Base-by-base conservation (phyloP, 176 grass and related monocot genomes). In the Oryza officinalis region DNA sequence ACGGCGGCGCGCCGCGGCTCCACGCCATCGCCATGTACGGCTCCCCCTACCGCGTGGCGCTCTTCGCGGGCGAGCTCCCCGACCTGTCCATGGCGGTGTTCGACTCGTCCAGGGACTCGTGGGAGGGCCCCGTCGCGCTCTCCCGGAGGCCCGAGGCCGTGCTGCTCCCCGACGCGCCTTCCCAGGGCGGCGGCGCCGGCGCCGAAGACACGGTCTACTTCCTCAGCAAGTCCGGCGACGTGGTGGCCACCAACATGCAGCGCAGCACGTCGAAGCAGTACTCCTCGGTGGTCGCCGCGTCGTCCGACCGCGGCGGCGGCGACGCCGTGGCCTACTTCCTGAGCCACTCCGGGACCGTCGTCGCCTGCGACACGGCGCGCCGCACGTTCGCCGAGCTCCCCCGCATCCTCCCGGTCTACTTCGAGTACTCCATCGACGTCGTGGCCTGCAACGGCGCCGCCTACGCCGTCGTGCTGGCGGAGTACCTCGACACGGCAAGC, bases 221-320 rank as follows among this genome's bases (percentile, higher is more conserved):
- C 26, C 86, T 97, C 13, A 94, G 90, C 83, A 97, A 94, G 88
- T 74, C 95, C 18, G 95, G 95, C 43, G 92, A 97, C 74, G 90
- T 97, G 63, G 88, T 97, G 13, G 20, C 95, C 47, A 88, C 92
- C 46, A 97, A 92, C 90, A 94, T 97, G 95, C 90, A 97, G 74
- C 89, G 88, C 37, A 97, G 86, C 81, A 84, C 95, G 10, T 89
- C 81, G 3, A 97, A 97, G 83, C 92, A 93, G 83, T 94, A 88
- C 84, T 97, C 95, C 3, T 81, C 95, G 20, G 90, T 89, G 71
- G 65, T 76, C 44, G 75, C 80, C 4, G 52, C 80, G 10, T 69
- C 32, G 10, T 69, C 32, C 8, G 67, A 69, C n/a, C 72, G 83
- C 30, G 43, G 41, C 30, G 87, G 83, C 66, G 60, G 41, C 18